Percentiles rank a stretch among this genome's conserved stretches.
phyloP scores from a whole-genome alignment of 108 stramenopile genomes.

The Tribonema minus region DNA sequence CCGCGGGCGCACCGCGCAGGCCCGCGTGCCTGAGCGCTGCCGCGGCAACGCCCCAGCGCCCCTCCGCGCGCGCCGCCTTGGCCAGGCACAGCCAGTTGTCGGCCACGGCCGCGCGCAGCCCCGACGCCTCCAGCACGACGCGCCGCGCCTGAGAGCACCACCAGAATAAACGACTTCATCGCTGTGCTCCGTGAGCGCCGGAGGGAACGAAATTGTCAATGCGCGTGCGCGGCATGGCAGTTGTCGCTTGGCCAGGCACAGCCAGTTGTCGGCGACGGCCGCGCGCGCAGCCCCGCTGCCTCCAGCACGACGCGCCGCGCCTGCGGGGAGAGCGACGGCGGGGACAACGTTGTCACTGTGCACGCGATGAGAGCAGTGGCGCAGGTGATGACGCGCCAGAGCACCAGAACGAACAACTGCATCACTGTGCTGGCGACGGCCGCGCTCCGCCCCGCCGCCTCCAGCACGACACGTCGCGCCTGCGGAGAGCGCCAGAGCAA shows the following conservation, averaged over 20 bases:
- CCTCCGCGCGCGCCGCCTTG: constrained; percentile 35
- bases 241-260: constrained; percentile 24
- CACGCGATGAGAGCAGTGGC: not conserved
- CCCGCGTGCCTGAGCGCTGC: constrained; percentile 46
- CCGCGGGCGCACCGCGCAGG: constrained; percentile 30
- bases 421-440: not conserved
- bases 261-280: constrained; percentile 44
- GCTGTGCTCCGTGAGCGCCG: not conserved
- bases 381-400: no score
- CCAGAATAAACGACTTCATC: not conserved
- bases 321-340: not conserved
- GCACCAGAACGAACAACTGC: not conserved
- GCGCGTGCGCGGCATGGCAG: no score
- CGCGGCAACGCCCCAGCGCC: constrained; percentile 41
- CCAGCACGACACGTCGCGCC: not conserved
- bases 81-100: constrained; percentile 44
- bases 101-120: constrained; percentile 2
- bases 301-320: constrained; percentile 1
- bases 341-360: not conserved
- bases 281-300: not conserved
- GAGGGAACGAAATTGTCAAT: not conserved
- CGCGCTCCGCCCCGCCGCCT: not conserved
- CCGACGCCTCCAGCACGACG: not conserved
- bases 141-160: not conserved
- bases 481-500: not conserved